phyloP scores from a whole-genome alignment of 257 asterid genomes.

The Solanum clarkiae region DNA sequence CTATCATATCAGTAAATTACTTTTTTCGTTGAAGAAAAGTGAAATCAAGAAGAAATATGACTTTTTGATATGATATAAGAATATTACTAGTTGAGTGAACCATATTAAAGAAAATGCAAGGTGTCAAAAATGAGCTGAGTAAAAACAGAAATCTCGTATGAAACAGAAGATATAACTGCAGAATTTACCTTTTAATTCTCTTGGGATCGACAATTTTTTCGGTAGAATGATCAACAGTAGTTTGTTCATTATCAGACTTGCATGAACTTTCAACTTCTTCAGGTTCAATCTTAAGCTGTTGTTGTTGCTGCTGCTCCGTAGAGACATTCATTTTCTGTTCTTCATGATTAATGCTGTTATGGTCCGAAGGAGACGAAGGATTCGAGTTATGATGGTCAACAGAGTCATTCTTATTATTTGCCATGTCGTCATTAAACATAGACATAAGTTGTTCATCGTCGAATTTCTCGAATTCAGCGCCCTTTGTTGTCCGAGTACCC shows the following conservation, averaged over 20 bases:
- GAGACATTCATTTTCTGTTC: constrained; percentile 5
- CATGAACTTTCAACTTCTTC: constrained; percentile 57
- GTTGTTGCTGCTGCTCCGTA: constrained; percentile 6
- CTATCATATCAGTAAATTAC: too few species aligned
- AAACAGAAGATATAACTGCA: background rate
- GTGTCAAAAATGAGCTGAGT: background rate
- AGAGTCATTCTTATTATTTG: background rate
- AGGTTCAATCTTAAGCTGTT: constrained; percentile 51
- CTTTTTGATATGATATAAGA: too few species aligned
- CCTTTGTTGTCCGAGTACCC: background rate
- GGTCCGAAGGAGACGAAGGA: constrained; percentile 73
- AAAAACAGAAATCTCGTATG: background rate
- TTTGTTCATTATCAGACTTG: constrained; percentile 33
- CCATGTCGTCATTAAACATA: constrained; percentile 53
- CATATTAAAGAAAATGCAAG: background rate
- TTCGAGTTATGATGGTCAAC: constrained; percentile 32
- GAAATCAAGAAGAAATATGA: too few species aligned
- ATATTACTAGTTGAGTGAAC: too few species aligned
- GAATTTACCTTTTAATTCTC: constrained; percentile 63
- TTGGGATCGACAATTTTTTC: constrained; percentile 68
- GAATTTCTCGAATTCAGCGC: constrained; percentile 43
- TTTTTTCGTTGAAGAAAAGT: too few species aligned
- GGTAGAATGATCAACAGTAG: constrained; percentile 11
- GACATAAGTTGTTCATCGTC: constrained; percentile 88
- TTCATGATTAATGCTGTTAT: constrained; percentile 48